Conservation (phyloP, 176 grass and related monocot species). For the Cymbopogon citratus region DNA sequence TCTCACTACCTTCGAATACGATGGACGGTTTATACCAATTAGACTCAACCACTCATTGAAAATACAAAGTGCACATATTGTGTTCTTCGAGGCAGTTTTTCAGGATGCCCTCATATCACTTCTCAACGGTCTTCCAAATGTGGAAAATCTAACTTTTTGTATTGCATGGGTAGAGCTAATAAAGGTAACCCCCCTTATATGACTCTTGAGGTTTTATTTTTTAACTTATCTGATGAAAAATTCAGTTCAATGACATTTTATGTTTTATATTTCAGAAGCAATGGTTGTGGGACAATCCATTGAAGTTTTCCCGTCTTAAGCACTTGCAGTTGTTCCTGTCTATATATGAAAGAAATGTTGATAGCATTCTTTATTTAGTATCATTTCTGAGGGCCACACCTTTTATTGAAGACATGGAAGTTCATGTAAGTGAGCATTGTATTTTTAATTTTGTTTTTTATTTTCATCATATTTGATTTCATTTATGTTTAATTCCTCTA, state of each 20-base stretch:
- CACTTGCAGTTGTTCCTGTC: not conserved
- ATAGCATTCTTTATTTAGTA: not conserved
- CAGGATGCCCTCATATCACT: not conserved
- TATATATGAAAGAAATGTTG: not conserved
- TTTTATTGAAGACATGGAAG: not conserved
- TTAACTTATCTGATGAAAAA: not conserved
- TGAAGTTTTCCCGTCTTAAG: slow-evolving; percentile 1
- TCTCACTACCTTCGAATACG: not conserved
- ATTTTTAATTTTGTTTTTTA: not conserved
- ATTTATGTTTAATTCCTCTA: not conserved
- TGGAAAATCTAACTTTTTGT: not conserved
- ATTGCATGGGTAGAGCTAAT: not conserved
- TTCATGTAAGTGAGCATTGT: not conserved
- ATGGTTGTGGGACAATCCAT: not conserved
- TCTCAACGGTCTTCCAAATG: not conserved
- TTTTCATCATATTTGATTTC: not conserved
- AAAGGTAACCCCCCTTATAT: not conserved
- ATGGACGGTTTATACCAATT: not conserved
- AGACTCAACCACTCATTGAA: not conserved
- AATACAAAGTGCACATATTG: not conserved
- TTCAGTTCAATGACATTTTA: not conserved
- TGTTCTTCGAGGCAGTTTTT: not conserved
- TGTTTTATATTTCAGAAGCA: not conserved
- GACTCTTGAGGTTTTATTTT: not conserved
- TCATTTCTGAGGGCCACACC: not conserved